A percentile compares a stretch with the other conserved stretches of the same genome.
Evolutionary conservation across 139 green algal species (phyloP).

Genomic region (Spirogloea muscicola): DNA sequence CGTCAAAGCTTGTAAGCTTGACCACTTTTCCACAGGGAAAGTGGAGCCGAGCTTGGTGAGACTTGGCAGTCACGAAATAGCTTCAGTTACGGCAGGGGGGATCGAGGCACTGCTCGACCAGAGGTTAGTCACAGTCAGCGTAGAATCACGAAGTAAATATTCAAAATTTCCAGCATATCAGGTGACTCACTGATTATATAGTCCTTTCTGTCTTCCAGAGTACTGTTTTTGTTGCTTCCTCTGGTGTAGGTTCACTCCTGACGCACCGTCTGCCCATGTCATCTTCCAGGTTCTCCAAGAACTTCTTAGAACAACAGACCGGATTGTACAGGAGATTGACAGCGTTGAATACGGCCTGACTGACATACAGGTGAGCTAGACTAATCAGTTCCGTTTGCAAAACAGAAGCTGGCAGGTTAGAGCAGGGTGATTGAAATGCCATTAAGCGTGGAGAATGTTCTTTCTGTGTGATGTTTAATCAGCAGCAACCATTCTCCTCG

Average conservation of each 20-base stretch:
- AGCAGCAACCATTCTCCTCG: too few relatives aligned
- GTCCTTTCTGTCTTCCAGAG: too few relatives aligned
- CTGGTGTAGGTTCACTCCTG: neutral
- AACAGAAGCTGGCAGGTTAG: too few relatives aligned
- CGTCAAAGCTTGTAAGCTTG: too few relatives aligned
- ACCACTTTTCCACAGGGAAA: slow-evolving; percentile 52
- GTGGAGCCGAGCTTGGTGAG: slow-evolving; percentile 82
- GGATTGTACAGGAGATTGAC: slow-evolving; percentile 87
- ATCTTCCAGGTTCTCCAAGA: slow-evolving; percentile 37
- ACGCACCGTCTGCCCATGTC: neutral
- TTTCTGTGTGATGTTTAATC: neutral
- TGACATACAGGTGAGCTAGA: slow-evolving; percentile 95
- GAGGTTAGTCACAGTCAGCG: too few relatives aligned
- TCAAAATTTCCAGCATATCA: too few relatives aligned
- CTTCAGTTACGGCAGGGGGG: slow-evolving; percentile 81
- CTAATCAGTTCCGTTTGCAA: too few relatives aligned
- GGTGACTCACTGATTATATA: too few relatives aligned
- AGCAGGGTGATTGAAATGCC: too few relatives aligned
- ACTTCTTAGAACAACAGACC: slow-evolving; percentile 78
- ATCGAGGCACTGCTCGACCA: slow-evolving; percentile 46
- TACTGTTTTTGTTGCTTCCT: too few relatives aligned
- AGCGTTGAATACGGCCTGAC: slow-evolving; percentile 97
- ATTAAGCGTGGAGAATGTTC: too few relatives aligned
- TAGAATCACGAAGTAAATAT: too few relatives aligned
- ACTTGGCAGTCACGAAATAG: slow-evolving; percentile 92